Evolutionary conservation across 2,329 filamentous ascomycete genomes (phyloP).

Genomic region (Pseudopyricularia javanii): DNA sequence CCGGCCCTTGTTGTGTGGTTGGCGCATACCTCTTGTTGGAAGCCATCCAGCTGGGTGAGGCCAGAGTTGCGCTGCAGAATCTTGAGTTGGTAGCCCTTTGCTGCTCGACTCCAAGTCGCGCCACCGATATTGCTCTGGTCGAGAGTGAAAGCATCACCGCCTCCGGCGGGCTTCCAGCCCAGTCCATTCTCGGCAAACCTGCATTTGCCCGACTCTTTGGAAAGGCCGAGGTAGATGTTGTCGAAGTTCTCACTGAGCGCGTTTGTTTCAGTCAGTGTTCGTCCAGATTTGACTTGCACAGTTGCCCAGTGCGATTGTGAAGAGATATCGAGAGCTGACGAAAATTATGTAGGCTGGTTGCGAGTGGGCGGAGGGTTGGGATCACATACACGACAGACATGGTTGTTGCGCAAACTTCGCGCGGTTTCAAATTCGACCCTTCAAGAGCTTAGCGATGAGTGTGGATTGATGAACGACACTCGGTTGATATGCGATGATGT

Average conservation of each 20-base stretch:
- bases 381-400: background rate
- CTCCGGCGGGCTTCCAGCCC: constrained; percentile 83
- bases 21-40: constrained; percentile 59
- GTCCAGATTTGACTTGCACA: background rate
- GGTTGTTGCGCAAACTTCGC: background rate
- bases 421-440: background rate
- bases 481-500: background rate
- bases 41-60: constrained; percentile 88
- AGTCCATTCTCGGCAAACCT: constrained; percentile 89
- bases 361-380: background rate
- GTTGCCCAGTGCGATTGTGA: too few species aligned
- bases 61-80: constrained; percentile 74
- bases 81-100: constrained; percentile 88
- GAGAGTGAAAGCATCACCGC: constrained; percentile 87
- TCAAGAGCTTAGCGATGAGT: background rate
- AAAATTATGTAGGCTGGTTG: too few species aligned
- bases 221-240: constrained; percentile 91
- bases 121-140: constrained; percentile 74
- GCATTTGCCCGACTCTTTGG: constrained; percentile 84
- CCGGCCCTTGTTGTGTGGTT: constrained; percentile 11
- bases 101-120: constrained; percentile 89
- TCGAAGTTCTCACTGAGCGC: constrained; percentile 74
- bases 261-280: background rate
- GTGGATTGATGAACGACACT: background rate
- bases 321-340: too few species aligned